phyloP scores from a whole-genome alignment of 805 yeast genomes.

The Ogataea sp. region DNA sequence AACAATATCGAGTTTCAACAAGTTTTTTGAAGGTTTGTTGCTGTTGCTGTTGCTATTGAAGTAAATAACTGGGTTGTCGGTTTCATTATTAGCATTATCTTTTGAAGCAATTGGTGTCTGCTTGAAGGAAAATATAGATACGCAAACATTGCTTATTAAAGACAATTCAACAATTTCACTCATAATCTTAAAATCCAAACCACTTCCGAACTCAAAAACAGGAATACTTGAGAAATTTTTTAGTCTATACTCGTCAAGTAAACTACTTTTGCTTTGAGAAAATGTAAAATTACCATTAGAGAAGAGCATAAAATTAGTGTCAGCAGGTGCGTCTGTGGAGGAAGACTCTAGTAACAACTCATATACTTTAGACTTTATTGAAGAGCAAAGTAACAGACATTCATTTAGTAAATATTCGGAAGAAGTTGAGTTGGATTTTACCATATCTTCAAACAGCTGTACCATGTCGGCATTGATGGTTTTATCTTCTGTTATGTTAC shows the following conservation, averaged over 20 bases:
- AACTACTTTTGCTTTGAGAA: background rate
- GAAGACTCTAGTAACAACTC: too few relatives aligned
- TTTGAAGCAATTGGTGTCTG: too few relatives aligned
- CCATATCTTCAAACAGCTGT: slow-evolving; percentile 1
- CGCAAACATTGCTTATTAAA: slow-evolving; percentile 13
- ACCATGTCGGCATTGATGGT: too few relatives aligned
- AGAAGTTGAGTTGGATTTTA: background rate
- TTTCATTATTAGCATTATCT: too few relatives aligned
- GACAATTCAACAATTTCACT: slow-evolving; percentile 15
- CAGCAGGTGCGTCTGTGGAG: too few relatives aligned
- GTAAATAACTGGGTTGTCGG: too few relatives aligned
- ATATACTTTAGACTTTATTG: slow-evolving; percentile 25
- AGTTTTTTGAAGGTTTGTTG: background rate
- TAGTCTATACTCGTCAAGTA: slow-evolving; percentile 12
- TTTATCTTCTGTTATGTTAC: too few relatives aligned
- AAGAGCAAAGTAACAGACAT: slow-evolving; percentile 25
- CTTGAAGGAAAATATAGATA: slow-evolving; percentile 9
- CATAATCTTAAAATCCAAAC: slow-evolving; percentile 18
- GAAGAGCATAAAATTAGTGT: slow-evolving; percentile 13
- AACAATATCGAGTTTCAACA: slow-evolving; percentile 10
- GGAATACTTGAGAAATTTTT: slow-evolving; percentile 18
- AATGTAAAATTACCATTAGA: slow-evolving; percentile 3
- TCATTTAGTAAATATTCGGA: slow-evolving; percentile 13
- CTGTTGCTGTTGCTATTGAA: too few relatives aligned
- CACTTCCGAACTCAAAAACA: slow-evolving; percentile 17